Conservation (phyloP, 441 rosid species). For the Erodium trifolium region DNA sequence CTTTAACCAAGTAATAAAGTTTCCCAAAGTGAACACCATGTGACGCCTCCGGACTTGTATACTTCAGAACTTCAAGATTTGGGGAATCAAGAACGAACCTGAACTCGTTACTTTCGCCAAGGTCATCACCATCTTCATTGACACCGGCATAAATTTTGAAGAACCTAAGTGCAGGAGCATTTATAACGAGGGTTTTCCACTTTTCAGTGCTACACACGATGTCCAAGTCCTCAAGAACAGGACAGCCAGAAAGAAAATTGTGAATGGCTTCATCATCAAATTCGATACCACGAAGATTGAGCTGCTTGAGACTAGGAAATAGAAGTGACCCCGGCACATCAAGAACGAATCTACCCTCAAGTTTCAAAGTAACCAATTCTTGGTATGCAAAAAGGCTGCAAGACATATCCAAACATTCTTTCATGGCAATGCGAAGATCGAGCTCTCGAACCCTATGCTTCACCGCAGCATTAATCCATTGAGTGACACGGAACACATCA, state of each 20-base stretch:
- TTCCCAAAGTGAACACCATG: neutral
- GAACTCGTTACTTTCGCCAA: neutral
- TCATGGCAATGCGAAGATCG: neutral
- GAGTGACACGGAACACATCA: neutral
- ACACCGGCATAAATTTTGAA: neutral
- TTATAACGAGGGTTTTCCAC: too few species aligned
- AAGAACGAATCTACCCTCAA: neutral
- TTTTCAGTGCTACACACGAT: too few species aligned
- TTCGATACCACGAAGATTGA: neutral
- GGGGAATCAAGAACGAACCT: neutral
- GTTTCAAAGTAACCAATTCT: neutral
- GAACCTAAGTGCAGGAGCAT: too few species aligned
- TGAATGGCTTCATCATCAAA: too few species aligned
- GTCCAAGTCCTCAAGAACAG: too few species aligned
- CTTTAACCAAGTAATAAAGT: neutral
- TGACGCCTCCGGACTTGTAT: neutral
- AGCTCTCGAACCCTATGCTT: neutral
- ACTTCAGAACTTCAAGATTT: neutral
- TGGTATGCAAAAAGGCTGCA: neutral
- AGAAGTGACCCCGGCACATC: neutral
- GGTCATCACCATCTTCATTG: too few species aligned
- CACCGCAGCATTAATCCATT: neutral
- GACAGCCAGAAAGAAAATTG: too few species aligned
- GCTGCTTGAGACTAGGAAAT: neutral
- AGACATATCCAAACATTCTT: neutral